These are phyloP conservation scores for Bolboschoenus planiculmis DNA, from an alignment of 176 grass and related monocot genomes.

Conservation along the genomic window DNA sequence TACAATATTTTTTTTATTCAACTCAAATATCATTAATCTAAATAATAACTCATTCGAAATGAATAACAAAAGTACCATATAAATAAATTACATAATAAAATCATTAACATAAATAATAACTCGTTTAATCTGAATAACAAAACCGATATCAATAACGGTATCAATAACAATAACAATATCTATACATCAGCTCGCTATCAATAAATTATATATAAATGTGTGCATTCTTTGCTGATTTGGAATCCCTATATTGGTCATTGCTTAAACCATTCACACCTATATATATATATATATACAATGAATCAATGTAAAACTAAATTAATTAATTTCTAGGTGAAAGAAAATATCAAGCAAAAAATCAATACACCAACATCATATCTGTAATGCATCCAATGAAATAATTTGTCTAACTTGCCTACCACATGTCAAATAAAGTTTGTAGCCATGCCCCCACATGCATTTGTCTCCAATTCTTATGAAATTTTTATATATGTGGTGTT, in stretches of 20 bases:
- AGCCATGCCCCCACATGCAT: not conserved
- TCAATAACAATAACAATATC: too few relatives aligned
- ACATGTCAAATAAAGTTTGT: not conserved
- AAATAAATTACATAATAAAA: too few relatives aligned
- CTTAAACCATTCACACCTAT: not conserved
- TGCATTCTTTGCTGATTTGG: constrained; percentile 9
- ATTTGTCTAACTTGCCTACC: not conserved
- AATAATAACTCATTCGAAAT: too few relatives aligned
- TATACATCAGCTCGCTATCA: too few relatives aligned
- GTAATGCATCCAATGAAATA: constrained; percentile 10
- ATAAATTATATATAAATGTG: too few relatives aligned
- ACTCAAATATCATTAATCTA: too few relatives aligned
- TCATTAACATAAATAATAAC: too few relatives aligned
- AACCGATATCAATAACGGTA: too few relatives aligned
- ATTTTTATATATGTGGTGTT: not conserved
- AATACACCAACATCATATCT: not conserved
- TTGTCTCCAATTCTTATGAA: not conserved
- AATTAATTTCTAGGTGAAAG: not conserved
- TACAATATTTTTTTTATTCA: too few relatives aligned
- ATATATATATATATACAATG: not conserved
- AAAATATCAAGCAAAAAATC: not conserved
- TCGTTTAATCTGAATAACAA: too few relatives aligned
- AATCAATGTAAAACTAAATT: not conserved
- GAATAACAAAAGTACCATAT: too few relatives aligned
- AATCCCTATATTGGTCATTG: not conserved